Evolutionary conservation across 108 stramenopile genomes (phyloP).

Genomic region (Fragilaria radians): DNA sequence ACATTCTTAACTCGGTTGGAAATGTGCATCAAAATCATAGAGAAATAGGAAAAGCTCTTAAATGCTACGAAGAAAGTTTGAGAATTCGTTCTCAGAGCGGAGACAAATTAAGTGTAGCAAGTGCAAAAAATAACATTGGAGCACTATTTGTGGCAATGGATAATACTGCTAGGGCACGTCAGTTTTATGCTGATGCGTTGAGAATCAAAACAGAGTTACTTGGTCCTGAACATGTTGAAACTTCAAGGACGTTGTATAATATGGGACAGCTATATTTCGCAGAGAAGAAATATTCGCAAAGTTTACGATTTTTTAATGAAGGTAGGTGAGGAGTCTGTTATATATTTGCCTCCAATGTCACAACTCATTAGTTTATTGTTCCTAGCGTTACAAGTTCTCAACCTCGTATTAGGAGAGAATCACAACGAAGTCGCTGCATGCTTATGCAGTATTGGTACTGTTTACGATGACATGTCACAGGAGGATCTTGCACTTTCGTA

Average conservation of each 20-base stretch:
- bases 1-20: slow-evolving; percentile 32
- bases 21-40: slow-evolving; percentile 16
- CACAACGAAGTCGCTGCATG: slow-evolving; percentile 30
- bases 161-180: slow-evolving; percentile 20
- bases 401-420: slow-evolving; percentile 5
- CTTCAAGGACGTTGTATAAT: slow-evolving; percentile 30
- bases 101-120: slow-evolving; percentile 29
- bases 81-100: slow-evolving; percentile 15
- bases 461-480: slow-evolving; percentile 20
- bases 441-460: slow-evolving; percentile 28
- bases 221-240: slow-evolving; percentile 20
- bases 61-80: slow-evolving; percentile 37
- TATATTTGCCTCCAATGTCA: slow-evolving; percentile 11
- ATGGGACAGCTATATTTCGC: slow-evolving; percentile 32
- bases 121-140: slow-evolving; percentile 40
- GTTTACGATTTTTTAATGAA: slow-evolving; percentile 35
- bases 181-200: slow-evolving; percentile 32
- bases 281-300: slow-evolving; percentile 8
- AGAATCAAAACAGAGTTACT: slow-evolving; percentile 25
- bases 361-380: not conserved
- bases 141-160: slow-evolving; percentile 16
- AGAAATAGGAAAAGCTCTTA: slow-evolving; percentile 29
- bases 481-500: slow-evolving; percentile 21
- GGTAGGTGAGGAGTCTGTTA: slow-evolving; percentile 29
- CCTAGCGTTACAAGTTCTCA: slow-evolving; percentile 1